Base-by-base conservation (phyloP, 1,284 basidiomycete species). In the Cystobasidium sp. region DNA sequence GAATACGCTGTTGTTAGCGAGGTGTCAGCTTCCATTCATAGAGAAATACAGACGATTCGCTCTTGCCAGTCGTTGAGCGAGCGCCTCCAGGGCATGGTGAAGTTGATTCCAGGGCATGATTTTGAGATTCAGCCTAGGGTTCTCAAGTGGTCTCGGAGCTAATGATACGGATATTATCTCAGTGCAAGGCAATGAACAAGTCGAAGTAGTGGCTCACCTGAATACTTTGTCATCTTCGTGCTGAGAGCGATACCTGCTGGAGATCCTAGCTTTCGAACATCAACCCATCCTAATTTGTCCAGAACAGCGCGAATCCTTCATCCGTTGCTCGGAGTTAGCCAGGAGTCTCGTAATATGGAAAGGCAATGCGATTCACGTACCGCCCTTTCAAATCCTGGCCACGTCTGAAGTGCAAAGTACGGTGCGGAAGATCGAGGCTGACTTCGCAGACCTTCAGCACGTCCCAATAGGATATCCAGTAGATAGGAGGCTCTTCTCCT, bases 361-460 rank as follows among this genome's bases (percentile, higher is more conserved):
- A 8, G 5, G 56, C 2, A 3, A 24, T 43, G 37, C 41, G 12
- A 43, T 49, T 24, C 6, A 41, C 44, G 44, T 12, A 63, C 61
- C 61, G 61, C n/a, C 20, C 47, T 37, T 16, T 49, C 6, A 47
- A 2, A 8, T 68, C 66, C 39, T 43, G 41, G 24, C n/a, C 31
- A 9, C 51, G 39, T n/a, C 53, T 66, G 10, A 63, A 47, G 22
- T 63, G 61, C 12, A 63, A 6, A 22, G n/a, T 41, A 24, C 61
- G 43, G 31, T 53, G 47, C 7, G 9, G 12, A 6, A 52, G 64
- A 66, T 66, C 24, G 16, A 69, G 14, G 3, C 46, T 47, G 9
- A 53, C 56, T 41, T 69, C 56, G 16, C 39, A 49, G 31, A 52
- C 44, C 39, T 69, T 69, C 53, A 69, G 2, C 14, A 69, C 68